Evolutionary conservation across 768 basidiomycete species (phyloP).

Genomic region (Amanita fuliginea): DNA sequence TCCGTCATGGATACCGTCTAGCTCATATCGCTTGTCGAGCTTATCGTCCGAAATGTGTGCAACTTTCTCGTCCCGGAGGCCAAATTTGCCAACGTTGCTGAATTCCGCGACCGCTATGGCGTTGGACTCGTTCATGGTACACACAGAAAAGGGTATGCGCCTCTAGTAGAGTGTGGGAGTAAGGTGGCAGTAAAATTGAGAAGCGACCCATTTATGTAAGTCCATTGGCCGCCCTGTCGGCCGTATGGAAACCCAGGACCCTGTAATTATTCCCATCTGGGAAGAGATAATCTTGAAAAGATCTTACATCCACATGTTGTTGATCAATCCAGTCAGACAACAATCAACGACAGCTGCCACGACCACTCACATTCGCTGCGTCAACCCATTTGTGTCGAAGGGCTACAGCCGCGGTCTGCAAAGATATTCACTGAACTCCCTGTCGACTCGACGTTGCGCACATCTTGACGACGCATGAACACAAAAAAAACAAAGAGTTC

Average conservation of each 20-base stretch:
- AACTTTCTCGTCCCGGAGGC: background rate
- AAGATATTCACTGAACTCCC: no score
- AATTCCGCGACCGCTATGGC: background rate
- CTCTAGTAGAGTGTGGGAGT: background rate
- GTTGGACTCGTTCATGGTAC: background rate
- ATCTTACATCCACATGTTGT: background rate
- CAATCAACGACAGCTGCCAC: background rate
- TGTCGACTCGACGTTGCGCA: no score
- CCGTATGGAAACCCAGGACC: no score
- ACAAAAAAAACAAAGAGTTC: no score
- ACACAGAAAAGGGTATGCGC: background rate
- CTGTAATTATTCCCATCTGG: no score
- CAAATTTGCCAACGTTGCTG: background rate
- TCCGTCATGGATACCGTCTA: conserved; percentile 29
- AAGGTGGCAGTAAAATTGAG: background rate
- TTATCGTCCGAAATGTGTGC: background rate
- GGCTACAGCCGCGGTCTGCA: no score
- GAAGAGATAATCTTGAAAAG: background rate
- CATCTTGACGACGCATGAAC: no score
- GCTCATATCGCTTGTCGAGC: background rate
- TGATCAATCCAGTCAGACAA: no score
- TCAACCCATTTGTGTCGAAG: no score
- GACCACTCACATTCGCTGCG: no score
- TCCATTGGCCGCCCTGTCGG: no score
- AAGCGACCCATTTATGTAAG: background rate